Evolutionary conservation across 768 basidiomycete genomes (phyloP), one percentile per base, ranked within the genome.

Genomic region (Tulasnella sp.): DNA sequence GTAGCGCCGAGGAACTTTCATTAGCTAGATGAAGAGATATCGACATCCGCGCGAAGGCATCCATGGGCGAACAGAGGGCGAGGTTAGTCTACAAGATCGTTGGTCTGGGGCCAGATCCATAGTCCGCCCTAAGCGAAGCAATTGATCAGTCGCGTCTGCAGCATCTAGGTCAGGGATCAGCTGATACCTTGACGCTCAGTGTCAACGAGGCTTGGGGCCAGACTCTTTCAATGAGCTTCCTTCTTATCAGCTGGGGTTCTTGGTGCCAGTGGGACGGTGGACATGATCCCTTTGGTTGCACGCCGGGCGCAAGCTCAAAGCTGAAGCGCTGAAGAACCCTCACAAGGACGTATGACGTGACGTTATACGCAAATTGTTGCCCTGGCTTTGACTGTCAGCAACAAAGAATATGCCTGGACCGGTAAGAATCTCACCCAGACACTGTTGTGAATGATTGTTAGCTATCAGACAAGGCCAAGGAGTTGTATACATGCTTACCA

Each of bases 311-410:
- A 39, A 92, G 82, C 17, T 87, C 85, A 78, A 92, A 88, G 77
- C 89, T 87, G 78, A 89, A 91, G 36, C 85, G 86, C 79, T 93
- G 91, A 71, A 93, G 82, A 39, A 93, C 82, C 45, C 89, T 85
- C 12, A 89, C 88, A 54, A 92, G 86, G 82, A 91, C 89, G 80
- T 87, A 92, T n/a, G 90, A 88, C 68, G 89, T 88, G 82, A 92
- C 89, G 80, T 91, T 91, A 80, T 90, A 90, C 9, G 91, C 91
- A 76, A 92, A 92, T 79, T 91, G 89, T 81, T 92, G 90, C 2
- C 71, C 71, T 72, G 39, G 22, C 36, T 5, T 8, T 22, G 25
- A 31, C 34, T 42, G 71, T 45, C 7, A 38, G 39, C 14, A 3
- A 71, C 29, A 19, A 38, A 49, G 25, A 42, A 40, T 25, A 3